A percentile compares a stretch with the other conserved stretches of the same genome.
phyloP scores from a whole-genome alignment of 2,329 filamentous ascomycete genomes.

The Penicillium sclerotigenum region DNA sequence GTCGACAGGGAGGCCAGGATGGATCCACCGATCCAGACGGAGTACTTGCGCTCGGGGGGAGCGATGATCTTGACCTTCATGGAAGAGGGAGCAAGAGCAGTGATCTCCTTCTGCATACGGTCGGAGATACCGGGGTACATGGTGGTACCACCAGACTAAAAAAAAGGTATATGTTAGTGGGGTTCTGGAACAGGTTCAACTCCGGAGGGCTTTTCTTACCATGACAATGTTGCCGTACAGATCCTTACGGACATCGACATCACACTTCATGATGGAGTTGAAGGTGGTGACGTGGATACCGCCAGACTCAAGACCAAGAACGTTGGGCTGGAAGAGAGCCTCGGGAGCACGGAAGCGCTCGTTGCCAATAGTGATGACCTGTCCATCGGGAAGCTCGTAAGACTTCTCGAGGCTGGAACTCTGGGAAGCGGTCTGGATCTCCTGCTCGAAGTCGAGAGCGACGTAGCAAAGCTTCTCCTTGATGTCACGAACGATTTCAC shows the following conservation, averaged over 20 bases:
- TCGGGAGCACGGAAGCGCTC: constrained; percentile 99
- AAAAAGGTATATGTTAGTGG: constrained; percentile 12
- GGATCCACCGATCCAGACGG: constrained; percentile 99
- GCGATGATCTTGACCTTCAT: constrained; percentile 99
- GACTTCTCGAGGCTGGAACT: constrained; percentile 99
- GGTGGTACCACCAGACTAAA: constrained; percentile 97
- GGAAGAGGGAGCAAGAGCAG: constrained; percentile 94
- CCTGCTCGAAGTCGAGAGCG: constrained; percentile 99
- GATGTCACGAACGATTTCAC: constrained; percentile 99
- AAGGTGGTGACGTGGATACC: constrained; percentile 99
- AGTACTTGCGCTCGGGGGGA: constrained; percentile 99
- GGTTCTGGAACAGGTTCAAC: background rate
- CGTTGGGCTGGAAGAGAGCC: constrained; percentile 98
- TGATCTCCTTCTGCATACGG: constrained; percentile 99
- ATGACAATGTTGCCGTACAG: constrained; percentile 99
- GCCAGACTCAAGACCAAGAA: constrained; percentile 95
- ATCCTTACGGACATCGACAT: constrained; percentile 99
- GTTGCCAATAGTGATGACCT: constrained; percentile 99
- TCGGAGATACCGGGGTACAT: constrained; percentile 99
- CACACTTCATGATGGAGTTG: constrained; percentile 99
- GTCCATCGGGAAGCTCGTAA: constrained; percentile 98
- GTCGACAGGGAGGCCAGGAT: constrained; percentile 98
- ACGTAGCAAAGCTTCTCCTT: constrained; percentile 99
- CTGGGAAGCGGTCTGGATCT: constrained; percentile 99
- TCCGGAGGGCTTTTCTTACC: constrained; percentile 59